Evolutionary conservation across 73 alveolate species (phyloP).

Genomic region (Breviolum minutum): DNA sequence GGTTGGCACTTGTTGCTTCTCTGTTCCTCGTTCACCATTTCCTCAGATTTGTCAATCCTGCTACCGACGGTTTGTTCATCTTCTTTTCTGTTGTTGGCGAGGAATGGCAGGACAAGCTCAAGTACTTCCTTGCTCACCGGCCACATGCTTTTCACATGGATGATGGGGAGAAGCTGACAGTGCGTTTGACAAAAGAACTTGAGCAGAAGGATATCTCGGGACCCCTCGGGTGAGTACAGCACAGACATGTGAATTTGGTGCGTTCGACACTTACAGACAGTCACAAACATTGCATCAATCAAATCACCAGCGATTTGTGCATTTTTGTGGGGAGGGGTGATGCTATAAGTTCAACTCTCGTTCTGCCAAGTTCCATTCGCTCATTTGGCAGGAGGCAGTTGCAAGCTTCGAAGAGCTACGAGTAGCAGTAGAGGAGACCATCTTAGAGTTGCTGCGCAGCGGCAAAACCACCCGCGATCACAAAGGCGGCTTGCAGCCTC

Average conservation of each 20-base stretch:
- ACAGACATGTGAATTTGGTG: too few relatives aligned
- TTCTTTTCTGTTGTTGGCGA: background rate
- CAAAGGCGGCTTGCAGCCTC: background rate
- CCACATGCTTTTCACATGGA: constrained; percentile 3
- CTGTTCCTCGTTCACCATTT: background rate
- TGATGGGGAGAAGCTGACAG: constrained; percentile 34
- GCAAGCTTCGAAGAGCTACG: constrained; percentile 16
- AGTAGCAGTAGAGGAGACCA: constrained; percentile 43
- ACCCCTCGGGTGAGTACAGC: background rate
- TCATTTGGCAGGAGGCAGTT: background rate
- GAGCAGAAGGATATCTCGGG: background rate
- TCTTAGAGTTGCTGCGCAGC: constrained; percentile 27
- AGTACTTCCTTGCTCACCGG: constrained; percentile 80
- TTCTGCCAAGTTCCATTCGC: background rate
- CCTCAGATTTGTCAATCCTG: background rate
- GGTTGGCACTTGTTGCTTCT: too few relatives aligned
- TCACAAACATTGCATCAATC: too few relatives aligned
- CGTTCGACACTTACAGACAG: too few relatives aligned
- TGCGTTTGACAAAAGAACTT: background rate
- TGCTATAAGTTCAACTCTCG: background rate
- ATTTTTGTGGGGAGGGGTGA: background rate
- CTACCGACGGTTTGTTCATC: background rate
- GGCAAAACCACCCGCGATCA: constrained; percentile 36
- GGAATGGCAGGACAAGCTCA: constrained; percentile 93
- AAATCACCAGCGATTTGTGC: too few relatives aligned